Percentiles rank a stretch among this genome's conserved stretches.
Evolutionary conservation across 352 stramenopile genomes (phyloP).

Genomic region (Phytophthora pistaciae): DNA sequence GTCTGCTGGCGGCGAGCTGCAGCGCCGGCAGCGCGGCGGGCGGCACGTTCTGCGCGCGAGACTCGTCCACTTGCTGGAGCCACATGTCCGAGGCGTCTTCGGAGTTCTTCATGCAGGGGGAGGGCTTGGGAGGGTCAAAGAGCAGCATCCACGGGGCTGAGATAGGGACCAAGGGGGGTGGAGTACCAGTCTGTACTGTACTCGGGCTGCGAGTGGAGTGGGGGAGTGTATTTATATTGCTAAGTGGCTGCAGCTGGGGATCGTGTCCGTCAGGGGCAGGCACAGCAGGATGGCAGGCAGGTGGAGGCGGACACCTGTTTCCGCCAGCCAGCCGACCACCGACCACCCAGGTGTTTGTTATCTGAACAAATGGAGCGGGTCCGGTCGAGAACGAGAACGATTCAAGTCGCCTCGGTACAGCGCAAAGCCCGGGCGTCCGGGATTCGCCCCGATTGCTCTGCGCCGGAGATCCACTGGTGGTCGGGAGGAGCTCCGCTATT

Average conservation of each 20-base stretch:
- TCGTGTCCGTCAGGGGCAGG: background rate
- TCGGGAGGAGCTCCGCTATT: constrained; percentile 23
- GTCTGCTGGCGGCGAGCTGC: constrained; percentile 28
- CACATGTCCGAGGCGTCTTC: constrained; percentile 24
- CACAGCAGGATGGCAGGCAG: background rate
- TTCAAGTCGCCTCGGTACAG: constrained; percentile 36
- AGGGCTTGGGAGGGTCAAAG: constrained; percentile 16
- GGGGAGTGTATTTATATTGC: constrained; percentile 1
- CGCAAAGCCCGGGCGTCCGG: constrained; percentile 23
- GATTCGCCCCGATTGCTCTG: constrained; percentile 21
- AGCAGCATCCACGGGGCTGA: constrained; percentile 43
- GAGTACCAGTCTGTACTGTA: background rate
- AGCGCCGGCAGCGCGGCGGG: constrained; percentile 15
- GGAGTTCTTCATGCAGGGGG: constrained; percentile 43
- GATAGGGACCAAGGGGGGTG: constrained; percentile 33
- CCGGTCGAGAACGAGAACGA: constrained; percentile 6
- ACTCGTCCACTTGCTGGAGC: constrained; percentile 22
- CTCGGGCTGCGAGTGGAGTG: background rate
- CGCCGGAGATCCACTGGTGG: constrained; percentile 22
- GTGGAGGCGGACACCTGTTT: constrained; percentile 9
- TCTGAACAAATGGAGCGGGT: constrained; percentile 31
- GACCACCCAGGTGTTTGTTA: constrained; percentile 18
- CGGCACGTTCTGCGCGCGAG: constrained; percentile 8
- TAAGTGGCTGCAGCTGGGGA: background rate
- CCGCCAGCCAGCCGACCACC: constrained; percentile 17